Base-by-base conservation (phyloP, 1,284 basidiomycete genomes). In the Fomitopsis schrenkii region DNA sequence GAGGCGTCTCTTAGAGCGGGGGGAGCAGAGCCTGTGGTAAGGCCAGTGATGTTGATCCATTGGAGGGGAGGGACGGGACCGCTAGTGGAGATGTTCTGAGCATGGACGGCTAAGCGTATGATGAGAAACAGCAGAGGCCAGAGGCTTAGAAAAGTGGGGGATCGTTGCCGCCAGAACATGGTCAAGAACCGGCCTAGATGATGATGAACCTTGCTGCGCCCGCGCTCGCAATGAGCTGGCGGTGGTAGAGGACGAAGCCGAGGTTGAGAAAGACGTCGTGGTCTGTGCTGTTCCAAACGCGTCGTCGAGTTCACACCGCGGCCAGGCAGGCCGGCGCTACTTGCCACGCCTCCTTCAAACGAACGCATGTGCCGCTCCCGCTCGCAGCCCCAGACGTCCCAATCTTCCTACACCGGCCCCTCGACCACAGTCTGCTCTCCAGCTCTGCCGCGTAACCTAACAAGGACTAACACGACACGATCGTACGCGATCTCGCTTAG, bases 1-100 rank as follows among this genome's bases (percentile, higher is more conserved):
- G 86, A 82, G 12, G 89, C 83, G 68, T 90, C 86, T 72, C 83
- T 88, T 64, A 92, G 79, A 28, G 87, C 82, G 9, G 88, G 85
- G 2, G 87, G 81, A 35, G 77, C 67, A 3, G 63, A n/a, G 5
- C 84, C 70, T 36, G 88, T 88, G 33, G 72, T 74, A 50, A 88
- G 74, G 62, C 64, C 61, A 17, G 86, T 83, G 66, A 93, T 76
- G 71, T 91, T 89, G 68, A 93, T 83, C 90, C 90, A 93, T 76
- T 76, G 76, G 19, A 76, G 67, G 41, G 75, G 77, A 5, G 77
- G 77, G 12, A 76, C 66, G 19, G 72, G 70, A 44, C 74, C 76
- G 64, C 41, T 69, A 4, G 78, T 78, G 19, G 78, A 75, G 59
- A 79, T 74, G 62, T 67, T 57, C 59, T 71, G 70, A 57, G 72